Evolutionary conservation across 2,329 filamentous ascomycete genomes (phyloP), one percentile per base, ranked within the genome.

Genomic region (Clonostachys rhizophaga): DNA sequence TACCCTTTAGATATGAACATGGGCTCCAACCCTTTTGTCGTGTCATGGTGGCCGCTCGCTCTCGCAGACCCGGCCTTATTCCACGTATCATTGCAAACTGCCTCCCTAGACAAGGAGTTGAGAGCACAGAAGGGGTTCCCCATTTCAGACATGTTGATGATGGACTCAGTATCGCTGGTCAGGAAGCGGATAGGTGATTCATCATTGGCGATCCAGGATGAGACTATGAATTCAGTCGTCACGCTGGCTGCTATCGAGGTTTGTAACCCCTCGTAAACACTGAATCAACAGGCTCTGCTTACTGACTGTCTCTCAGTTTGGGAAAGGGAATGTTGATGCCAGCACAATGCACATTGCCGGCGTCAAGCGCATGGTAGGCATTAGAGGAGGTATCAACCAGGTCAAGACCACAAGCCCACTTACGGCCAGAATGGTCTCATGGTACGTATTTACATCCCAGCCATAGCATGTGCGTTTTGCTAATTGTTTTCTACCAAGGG

Each of bases 11-110:
- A 82, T 45, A 61, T 79, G 8, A 71, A 66, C 49, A 55, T 67
- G n/a, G 58, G 59, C 0, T 77, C 78, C 8, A 82, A 82, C 52
- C 78, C 78, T 0, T 82, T 82, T 50, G 61, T 82, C 16, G 62
- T 79, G 7, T 80, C 76, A 0, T 82, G 79, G 79, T 82, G 79
- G 78, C 79, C 79, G 1, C 64, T 76, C 1, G 77, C 78, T 1
- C 65, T 82, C 1, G 70, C 66, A 1, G 78, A 82, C 47, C 75
- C 78, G 0, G 76, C 76, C 5, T 54, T 82, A 1, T 82, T 82
- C 46, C 76, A 82, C 52, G 77, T 82, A 20, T 81, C 77, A 3
- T 63, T 82, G 12, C 78, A 81, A 54, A 81, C 78, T 6, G 78
- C 78, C 39, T 81, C 68, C 36, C 68, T 81, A 0, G 77, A 82